Base-by-base conservation (phyloP, 768 basidiomycete species). In the Tulasnella sp. region DNA sequence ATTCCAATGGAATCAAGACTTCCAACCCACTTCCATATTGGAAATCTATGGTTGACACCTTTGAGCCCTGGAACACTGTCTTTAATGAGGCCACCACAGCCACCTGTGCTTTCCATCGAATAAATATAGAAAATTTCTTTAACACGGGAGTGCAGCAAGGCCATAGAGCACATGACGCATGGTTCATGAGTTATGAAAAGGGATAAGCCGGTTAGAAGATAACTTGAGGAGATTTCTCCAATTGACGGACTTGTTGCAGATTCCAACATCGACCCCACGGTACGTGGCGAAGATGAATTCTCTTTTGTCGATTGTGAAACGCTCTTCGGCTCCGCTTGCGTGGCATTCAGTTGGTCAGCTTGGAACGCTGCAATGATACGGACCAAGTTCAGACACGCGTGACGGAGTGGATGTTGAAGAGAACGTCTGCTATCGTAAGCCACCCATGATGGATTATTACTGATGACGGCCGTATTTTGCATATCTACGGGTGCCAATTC, bases 131-230 rank as follows among this genome's bases (percentile, higher is more conserved):
- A 73, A 5, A 98, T 74, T 54, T 90, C 80, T 59, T 83, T 82
- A 50, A 96, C 88, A n/a, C 95, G 77, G 1, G 87, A 91, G 65
- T 99, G 95, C 5, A 95, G 68, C 19, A 98, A 67, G 2, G 91
- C 88, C 95, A 99, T 99, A 59, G 81, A 78, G 64, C 95, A 99
- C 88, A 98, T 90, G 51, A 99, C 75, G 59, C 95, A 99, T 0
- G 95, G 95, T 59, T 99, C 95, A 65, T 99, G 93, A 8, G 89
- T 88, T 47, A 79, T 77, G 69, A 98, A 98, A 22, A 96, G 70
- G 1, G 80, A 78, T 15, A 79, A 73, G 2, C 79, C 78, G 0
- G 90, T 96, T 22, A 98, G 72, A 37, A 96, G 79, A 65, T 99
- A 99, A n/a, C n/a, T 60, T 84, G 81, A 1, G 79, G 68, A 12